phyloP scores from a whole-genome alignment of 2,329 filamentous ascomycete genomes.

The Penicillium sp. region DNA sequence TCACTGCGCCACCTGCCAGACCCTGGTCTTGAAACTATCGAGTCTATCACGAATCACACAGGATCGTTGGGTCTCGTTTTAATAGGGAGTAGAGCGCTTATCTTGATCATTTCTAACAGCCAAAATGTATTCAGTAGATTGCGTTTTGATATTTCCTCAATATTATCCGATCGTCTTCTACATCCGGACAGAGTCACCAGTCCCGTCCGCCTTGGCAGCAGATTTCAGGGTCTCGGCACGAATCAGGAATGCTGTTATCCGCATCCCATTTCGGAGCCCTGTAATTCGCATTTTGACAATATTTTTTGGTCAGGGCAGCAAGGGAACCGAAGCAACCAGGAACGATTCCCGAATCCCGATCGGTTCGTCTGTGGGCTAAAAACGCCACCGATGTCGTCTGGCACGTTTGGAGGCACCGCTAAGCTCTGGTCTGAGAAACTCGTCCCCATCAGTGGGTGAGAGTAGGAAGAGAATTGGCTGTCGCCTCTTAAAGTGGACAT shows the following conservation, averaged over 20 bases:
- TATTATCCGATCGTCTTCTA: constrained; percentile 4
- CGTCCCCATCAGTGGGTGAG: neutral
- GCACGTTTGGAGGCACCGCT: constrained; percentile 15
- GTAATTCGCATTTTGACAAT: constrained; percentile 5
- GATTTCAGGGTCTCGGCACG: constrained; percentile 14
- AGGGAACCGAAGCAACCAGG: constrained; percentile 11
- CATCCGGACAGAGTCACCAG: constrained; percentile 18
- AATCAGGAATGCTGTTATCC: constrained; percentile 27
- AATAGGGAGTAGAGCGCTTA: constrained; percentile 10
- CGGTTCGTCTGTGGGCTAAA: constrained; percentile 14
- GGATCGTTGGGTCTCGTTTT: constrained; percentile 17
- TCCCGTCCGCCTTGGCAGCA: constrained; percentile 5
- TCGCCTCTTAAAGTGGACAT: neutral
- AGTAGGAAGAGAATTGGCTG: neutral
- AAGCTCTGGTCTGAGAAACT: neutral
- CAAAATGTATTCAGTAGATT: neutral
- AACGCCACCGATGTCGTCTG: constrained; percentile 29
- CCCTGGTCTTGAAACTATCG: constrained; percentile 17
- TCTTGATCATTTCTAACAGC: constrained; percentile 10
- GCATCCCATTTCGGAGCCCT: constrained; percentile 16
- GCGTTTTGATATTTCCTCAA: neutral
- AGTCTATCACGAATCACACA: constrained; percentile 24
- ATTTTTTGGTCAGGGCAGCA: neutral
- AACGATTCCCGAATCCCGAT: constrained; percentile 11
- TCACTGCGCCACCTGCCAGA: constrained; percentile 10